Percentiles rank a stretch among this genome's conserved stretches.
phyloP scores from a whole-genome alignment of 495 filamentous ascomycete species.

The Neurospora africana region DNA sequence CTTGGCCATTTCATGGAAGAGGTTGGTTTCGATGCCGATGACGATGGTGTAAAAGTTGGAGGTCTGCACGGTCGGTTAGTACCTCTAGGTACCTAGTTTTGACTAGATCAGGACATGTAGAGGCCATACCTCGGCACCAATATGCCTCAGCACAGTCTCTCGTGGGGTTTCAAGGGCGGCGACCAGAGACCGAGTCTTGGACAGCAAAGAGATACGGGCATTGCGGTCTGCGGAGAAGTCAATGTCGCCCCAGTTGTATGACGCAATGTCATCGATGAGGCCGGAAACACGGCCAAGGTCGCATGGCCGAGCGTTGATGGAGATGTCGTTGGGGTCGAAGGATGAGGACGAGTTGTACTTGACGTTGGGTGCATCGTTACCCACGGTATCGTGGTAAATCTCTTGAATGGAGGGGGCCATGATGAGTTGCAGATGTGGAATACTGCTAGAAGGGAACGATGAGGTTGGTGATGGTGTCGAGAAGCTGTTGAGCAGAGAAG shows the following conservation, averaged over 20 bases:
- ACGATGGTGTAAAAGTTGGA: slow-evolving; percentile 3
- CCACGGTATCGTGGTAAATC: neutral
- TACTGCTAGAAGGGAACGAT: neutral
- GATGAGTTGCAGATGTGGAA: neutral
- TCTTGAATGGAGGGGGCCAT: neutral
- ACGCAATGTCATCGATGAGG: slow-evolving; percentile 11
- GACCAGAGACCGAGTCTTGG: slow-evolving; percentile 16
- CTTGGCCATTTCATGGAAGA: slow-evolving; percentile 10
- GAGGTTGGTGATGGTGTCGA: neutral
- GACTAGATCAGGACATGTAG: neutral
- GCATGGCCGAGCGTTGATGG: slow-evolving; percentile 6
- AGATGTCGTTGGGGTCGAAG: slow-evolving; percentile 5
- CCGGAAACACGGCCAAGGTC: slow-evolving; percentile 7
- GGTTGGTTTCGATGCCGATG: slow-evolving; percentile 8
- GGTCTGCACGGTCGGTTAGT: slow-evolving; percentile 2
- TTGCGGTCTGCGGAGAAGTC: slow-evolving; percentile 4
- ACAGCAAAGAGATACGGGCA: slow-evolving; percentile 12
- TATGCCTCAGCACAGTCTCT: slow-evolving; percentile 26
- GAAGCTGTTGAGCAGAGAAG: neutral
- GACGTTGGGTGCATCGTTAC: neutral
- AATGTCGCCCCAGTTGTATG: neutral
- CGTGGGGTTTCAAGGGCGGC: slow-evolving; percentile 24
- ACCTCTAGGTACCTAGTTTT: too few species aligned
- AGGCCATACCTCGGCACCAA: slow-evolving; percentile 19
- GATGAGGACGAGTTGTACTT: neutral